Conservation (phyloP, 768 basidiomycete species). For the Hygrophoropsis aurantiaca region DNA sequence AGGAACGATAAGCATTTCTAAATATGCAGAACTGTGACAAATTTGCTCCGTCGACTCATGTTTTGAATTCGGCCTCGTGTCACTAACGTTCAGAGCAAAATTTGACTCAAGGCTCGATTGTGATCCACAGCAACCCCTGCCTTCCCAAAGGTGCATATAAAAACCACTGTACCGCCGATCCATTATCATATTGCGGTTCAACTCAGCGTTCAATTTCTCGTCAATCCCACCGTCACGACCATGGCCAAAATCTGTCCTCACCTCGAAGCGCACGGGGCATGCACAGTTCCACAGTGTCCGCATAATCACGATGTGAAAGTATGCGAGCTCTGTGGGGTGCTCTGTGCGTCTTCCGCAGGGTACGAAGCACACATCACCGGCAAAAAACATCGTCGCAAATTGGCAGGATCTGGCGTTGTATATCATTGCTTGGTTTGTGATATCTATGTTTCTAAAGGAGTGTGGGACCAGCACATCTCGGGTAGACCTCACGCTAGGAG, state of each 20-base stretch:
- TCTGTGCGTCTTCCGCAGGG: constrained; percentile 22
- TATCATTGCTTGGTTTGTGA: constrained; percentile 34
- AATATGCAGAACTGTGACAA: too few relatives aligned
- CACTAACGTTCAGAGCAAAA: too few relatives aligned
- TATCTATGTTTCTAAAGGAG: constrained; percentile 3
- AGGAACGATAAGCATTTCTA: too few relatives aligned
- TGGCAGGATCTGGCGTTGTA: constrained; percentile 18
- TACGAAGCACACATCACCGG: constrained; percentile 30
- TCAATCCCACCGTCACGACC: too few relatives aligned
- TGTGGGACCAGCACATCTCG: constrained; percentile 27
- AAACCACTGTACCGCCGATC: too few relatives aligned
- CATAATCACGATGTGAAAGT: constrained; percentile 35
- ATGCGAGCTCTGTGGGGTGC: constrained; percentile 39
- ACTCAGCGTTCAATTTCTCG: too few relatives aligned
- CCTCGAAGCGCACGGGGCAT: constrained; percentile 35
- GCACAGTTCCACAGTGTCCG: constrained; percentile 29
- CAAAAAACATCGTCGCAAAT: constrained; percentile 28
- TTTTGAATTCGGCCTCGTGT: too few relatives aligned
- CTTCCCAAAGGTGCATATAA: too few relatives aligned
- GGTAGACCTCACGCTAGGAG: constrained; percentile 15
- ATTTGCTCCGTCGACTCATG: too few relatives aligned
- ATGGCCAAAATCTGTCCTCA: constrained; percentile 33
- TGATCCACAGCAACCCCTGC: too few relatives aligned
- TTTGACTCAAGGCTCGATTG: too few relatives aligned
- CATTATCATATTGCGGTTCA: too few relatives aligned